Conservation (phyloP, 1,284 basidiomycete species). For the Cryptococcus sp. region DNA sequence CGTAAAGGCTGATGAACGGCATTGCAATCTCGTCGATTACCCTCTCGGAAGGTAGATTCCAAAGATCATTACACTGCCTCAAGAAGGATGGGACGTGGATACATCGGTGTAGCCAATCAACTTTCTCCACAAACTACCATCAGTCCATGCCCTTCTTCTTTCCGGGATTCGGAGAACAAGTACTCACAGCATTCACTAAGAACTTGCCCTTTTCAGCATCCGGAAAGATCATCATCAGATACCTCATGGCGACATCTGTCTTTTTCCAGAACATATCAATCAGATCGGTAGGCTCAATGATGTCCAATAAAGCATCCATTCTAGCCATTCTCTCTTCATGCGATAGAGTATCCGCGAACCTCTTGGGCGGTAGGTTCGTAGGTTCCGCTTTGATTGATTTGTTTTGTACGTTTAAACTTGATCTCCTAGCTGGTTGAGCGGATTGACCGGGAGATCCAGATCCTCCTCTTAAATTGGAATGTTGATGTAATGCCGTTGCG, state of each 20-base stretch:
- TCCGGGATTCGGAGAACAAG: background rate
- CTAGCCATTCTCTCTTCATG: constrained; percentile 27
- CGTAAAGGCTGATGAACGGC: constrained; percentile 45
- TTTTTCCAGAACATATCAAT: constrained; percentile 42
- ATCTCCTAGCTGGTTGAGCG: background rate
- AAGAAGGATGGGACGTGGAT: constrained; percentile 47
- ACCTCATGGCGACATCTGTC: constrained; percentile 42
- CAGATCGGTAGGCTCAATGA: constrained; percentile 42
- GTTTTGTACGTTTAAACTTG: background rate
- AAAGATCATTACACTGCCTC: constrained; percentile 45
- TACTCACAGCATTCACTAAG: constrained; percentile 41
- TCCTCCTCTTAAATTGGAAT: background rate
- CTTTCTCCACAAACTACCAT: constrained; percentile 37
- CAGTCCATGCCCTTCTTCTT: background rate
- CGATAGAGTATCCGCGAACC: constrained; percentile 6
- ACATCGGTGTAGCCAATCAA: constrained; percentile 50
- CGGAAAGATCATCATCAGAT: constrained; percentile 42
- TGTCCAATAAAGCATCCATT: constrained; percentile 35
- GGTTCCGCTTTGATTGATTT: background rate
- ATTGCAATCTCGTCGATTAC: constrained; percentile 44
- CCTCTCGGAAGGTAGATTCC: constrained; percentile 39
- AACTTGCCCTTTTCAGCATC: constrained; percentile 40
- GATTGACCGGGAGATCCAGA: background rate
- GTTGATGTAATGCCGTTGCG: background rate
- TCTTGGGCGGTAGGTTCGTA: background rate